Percentiles rank a stretch among this genome's conserved stretches.
Evolutionary conservation across 1,284 basidiomycete genomes (phyloP).

Genomic region (Ustilago xerochloae): DNA sequence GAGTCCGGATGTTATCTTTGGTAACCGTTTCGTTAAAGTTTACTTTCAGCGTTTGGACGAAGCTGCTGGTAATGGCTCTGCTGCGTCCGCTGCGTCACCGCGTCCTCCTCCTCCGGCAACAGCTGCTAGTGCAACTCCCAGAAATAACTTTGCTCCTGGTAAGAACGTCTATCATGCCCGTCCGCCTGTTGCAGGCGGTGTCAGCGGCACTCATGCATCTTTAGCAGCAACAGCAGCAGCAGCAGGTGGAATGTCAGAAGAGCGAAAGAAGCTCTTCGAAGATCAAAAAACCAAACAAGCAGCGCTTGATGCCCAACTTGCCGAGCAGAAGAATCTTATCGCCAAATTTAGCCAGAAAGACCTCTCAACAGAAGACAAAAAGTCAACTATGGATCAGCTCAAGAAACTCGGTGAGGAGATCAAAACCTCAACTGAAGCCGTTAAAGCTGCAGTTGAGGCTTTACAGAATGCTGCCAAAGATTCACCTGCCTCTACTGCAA

Average conservation of each 20-base stretch:
- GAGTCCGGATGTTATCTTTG: conserved; percentile 90
- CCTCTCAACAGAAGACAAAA: conserved; percentile 79
- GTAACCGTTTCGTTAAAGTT: conserved; percentile 89
- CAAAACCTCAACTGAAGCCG: conserved; percentile 71
- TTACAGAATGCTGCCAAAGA: conserved; percentile 62
- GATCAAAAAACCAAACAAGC: conserved; percentile 75
- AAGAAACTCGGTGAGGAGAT: conserved; percentile 85
- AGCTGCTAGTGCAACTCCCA: conserved; percentile 13
- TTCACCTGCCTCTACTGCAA: conserved; percentile 31
- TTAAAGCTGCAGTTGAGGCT: conserved; percentile 66
- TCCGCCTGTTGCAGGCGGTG: conserved; percentile 21
- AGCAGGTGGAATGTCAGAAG: conserved; percentile 37
- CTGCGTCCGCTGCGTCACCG: conserved; percentile 79
- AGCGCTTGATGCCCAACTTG: conserved; percentile 82
- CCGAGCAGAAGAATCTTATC: conserved; percentile 89
- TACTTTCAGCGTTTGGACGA: conserved; percentile 67
- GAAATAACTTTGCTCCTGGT: conserved; percentile 58
- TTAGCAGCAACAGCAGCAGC: conserved; percentile 14
- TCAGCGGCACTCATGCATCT: no score
- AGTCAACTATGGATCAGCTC: conserved; percentile 80
- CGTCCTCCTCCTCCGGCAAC: conserved; percentile 71
- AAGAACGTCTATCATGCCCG: conserved; percentile 63
- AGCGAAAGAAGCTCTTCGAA: conserved; percentile 69
- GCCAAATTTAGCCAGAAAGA: conserved; percentile 75
- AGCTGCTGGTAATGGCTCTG: conserved; percentile 76